Conservation (phyloP, 257 asterid species). For the Capsicum baccatum region DNA sequence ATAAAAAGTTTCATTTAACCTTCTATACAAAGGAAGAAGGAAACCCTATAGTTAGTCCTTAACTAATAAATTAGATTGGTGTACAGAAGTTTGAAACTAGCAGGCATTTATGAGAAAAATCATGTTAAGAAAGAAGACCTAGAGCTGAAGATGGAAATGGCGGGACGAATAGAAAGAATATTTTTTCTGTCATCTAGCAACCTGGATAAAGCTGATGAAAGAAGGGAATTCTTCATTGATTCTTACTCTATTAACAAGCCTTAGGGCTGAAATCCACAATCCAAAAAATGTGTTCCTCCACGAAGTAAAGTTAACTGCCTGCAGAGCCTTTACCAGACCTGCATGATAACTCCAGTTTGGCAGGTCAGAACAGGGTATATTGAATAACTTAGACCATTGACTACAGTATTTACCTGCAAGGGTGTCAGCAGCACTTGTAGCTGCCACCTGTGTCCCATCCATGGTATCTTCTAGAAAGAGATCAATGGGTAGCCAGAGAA, state of each 20-base stretch:
- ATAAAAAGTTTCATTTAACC: background rate
- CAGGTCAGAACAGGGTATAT: slow-evolving; percentile 7
- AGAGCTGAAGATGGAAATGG: slow-evolving; percentile 20
- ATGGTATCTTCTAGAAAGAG: slow-evolving; percentile 85
- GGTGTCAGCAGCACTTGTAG: slow-evolving; percentile 83
- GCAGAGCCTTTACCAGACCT: slow-evolving; percentile 92
- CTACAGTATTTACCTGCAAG: slow-evolving; percentile 57
- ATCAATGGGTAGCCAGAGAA: slow-evolving; percentile 96
- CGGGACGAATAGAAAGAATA: background rate
- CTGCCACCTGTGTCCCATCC: slow-evolving; percentile 80
- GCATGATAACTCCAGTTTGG: slow-evolving; percentile 40
- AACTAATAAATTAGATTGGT: background rate
- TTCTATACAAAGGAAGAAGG: slow-evolving; percentile 21
- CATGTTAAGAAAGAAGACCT: background rate
- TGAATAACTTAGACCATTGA: background rate
- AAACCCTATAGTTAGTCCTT: slow-evolving; percentile 7
- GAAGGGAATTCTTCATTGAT: background rate
- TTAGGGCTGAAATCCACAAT: slow-evolving; percentile 87
- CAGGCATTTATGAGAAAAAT: background rate
- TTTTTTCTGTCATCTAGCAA: slow-evolving; percentile 16
- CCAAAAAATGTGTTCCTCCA: slow-evolving; percentile 99
- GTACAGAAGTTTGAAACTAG: slow-evolving; percentile 11
- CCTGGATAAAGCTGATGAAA: background rate
- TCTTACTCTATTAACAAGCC: slow-evolving; percentile 95
- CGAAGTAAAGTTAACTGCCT: slow-evolving; percentile 73